A percentile compares a stretch with the other conserved stretches of the same genome.
phyloP scores from a whole-genome alignment of 345 rosid genomes.

The Eucalyptus marginata region DNA sequence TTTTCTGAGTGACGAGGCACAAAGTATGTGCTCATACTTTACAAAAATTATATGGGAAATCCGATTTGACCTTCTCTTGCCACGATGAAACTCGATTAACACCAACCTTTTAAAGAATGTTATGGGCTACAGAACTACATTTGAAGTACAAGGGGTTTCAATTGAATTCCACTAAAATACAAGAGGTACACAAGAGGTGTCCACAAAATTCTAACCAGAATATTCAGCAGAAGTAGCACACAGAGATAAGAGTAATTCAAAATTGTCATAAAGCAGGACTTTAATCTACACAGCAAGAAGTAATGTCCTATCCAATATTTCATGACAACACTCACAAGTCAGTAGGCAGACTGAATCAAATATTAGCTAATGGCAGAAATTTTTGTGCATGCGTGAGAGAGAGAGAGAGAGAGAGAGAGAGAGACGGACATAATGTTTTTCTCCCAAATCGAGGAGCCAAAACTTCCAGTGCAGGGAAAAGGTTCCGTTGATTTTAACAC shows the following conservation, averaged over 20 bases:
- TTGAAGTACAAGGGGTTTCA: neutral
- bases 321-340: neutral
- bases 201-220: neutral
- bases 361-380: neutral
- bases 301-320: neutral
- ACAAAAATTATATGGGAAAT: neutral
- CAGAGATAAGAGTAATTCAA: neutral
- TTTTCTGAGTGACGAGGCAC: neutral
- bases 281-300: neutral
- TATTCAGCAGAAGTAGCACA: neutral
- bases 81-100: neutral
- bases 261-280: neutral
- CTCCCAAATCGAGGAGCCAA: constrained; percentile 32
- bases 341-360: neutral
- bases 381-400: neutral
- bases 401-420: neutral
- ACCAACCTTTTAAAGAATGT: neutral
- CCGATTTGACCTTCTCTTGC: neutral
- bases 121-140: neutral
- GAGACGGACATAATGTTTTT: constrained; percentile 29
- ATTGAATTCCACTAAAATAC: neutral
- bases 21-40: neutral
- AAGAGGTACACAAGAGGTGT: neutral
- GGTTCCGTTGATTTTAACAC: constrained; percentile 23
- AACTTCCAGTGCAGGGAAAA: constrained; percentile 32